phyloP scores from a whole-genome alignment of 805 yeast species.

The Blastobotrys americana region DNA sequence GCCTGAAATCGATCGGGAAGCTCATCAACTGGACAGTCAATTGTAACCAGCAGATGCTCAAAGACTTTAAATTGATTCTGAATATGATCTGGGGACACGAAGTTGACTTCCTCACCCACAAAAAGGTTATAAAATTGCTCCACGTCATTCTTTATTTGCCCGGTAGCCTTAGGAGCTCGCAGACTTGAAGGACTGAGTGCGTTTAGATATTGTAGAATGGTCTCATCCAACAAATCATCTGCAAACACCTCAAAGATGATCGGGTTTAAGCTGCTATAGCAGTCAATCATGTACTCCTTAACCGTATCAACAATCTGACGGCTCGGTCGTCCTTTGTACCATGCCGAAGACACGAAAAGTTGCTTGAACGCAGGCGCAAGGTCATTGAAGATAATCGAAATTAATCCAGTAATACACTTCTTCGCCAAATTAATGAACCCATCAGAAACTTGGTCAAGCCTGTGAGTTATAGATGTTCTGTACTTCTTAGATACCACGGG shows the following conservation, averaged over 20 bases:
- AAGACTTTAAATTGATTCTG: conserved; percentile 49
- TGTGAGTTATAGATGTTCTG: conserved; percentile 48
- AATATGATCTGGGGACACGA: conserved; percentile 26
- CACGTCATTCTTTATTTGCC: conserved; percentile 55
- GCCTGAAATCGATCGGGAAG: conserved; percentile 52
- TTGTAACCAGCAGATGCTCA: conserved; percentile 54
- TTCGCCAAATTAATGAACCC: conserved; percentile 73
- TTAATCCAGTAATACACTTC: conserved; percentile 47
- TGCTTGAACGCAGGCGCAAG: conserved; percentile 52
- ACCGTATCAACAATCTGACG: conserved; percentile 63
- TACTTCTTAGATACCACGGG: conserved; percentile 61
- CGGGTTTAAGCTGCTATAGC: conserved; percentile 45
- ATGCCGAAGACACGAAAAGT: conserved; percentile 52
- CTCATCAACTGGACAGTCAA: conserved; percentile 42
- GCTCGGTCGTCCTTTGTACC: conserved; percentile 59
- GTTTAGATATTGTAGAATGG: conserved; percentile 43
- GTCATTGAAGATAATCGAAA: conserved; percentile 65
- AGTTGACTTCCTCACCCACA: conserved; percentile 35
- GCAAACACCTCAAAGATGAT: conserved; percentile 47
- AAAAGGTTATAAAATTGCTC: conserved; percentile 49
- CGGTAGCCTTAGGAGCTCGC: conserved; percentile 34
- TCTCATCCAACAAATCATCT: conserved; percentile 47
- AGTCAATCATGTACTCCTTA: conserved; percentile 65
- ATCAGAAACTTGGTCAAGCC: conserved; percentile 60
- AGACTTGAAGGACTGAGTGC: conserved; percentile 41